phyloP scores from a whole-genome alignment of 2,329 filamentous ascomycete genomes.

The Penicillium freii region DNA sequence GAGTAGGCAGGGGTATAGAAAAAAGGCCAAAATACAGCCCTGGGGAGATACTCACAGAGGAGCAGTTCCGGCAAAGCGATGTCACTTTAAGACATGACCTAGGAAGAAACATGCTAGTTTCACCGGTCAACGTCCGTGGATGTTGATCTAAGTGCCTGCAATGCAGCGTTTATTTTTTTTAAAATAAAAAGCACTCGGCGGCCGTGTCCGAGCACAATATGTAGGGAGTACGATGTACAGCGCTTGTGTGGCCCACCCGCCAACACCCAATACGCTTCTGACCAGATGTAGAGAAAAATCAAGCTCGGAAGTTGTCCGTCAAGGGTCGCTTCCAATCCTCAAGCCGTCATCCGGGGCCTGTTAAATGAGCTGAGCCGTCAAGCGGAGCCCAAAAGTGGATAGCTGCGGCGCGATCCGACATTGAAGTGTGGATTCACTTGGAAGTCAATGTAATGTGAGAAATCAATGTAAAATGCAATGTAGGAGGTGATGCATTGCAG shows the following conservation, averaged over 20 bases:
- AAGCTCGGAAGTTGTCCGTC: slow-evolving; percentile 24
- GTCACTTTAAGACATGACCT: slow-evolving; percentile 10
- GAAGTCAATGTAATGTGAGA: background rate
- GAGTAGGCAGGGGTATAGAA: background rate
- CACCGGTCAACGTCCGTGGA: slow-evolving; percentile 20
- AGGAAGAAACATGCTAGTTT: slow-evolving; percentile 15
- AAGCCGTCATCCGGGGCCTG: background rate
- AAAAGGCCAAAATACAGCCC: background rate
- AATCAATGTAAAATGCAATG: background rate
- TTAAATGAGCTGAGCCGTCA: slow-evolving; percentile 4
- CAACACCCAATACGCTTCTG: background rate
- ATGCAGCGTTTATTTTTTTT: slow-evolving; percentile 6
- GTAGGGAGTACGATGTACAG: background rate
- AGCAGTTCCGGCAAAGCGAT: slow-evolving; percentile 11
- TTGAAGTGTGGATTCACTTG: slow-evolving; percentile 10
- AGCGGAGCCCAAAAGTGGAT: slow-evolving; percentile 14
- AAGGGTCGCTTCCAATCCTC: background rate
- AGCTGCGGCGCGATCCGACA: slow-evolving; percentile 11
- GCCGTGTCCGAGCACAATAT: slow-evolving; percentile 10
- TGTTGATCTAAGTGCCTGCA: slow-evolving; percentile 2
- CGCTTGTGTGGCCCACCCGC: slow-evolving; percentile 12
- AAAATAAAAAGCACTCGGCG: slow-evolving; percentile 12
- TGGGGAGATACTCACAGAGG: slow-evolving; percentile 14
- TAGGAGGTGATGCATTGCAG: background rate
- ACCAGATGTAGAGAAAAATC: background rate